Evolutionary conservation across 2,329 filamentous ascomycete genomes (phyloP), one percentile per base, ranked within the genome.

Genomic region (Calonectria hongkongensis): DNA sequence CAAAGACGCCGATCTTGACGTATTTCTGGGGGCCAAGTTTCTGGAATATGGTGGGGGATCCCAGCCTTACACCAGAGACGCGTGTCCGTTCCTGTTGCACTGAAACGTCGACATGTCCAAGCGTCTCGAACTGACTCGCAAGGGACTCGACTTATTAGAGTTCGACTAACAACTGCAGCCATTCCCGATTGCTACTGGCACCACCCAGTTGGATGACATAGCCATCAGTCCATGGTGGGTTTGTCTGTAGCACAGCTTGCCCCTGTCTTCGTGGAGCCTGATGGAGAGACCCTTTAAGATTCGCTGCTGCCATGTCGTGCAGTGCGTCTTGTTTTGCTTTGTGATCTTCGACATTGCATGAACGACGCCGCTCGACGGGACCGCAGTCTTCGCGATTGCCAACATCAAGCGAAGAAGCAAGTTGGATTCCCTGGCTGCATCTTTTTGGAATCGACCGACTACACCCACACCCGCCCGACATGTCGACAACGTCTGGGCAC

Each of bases 111-210:
- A 25, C 51, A 27, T 16, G 33, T 39, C 54, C 54, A 25, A 58
- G 54, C 54, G 54, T 41, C 21, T 8, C 54, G 39, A 5, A 58
- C 33, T 58, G 54, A 58, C 54, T 41, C 33, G 54, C 54, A 39
- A 41, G 33, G 54, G 54, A 39, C 4, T 15, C 1, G 25, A 39
- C 33, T 58, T 58, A 58, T 58, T 58, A 58, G 54, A 58, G 54
- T 58, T 58, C 33, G 21, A 41, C 54, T 58, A 58, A 39, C 33
- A 33, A 2, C 33, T 58, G 54, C 54, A 58, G 54, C 54, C 54
- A 58, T 58, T 41, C 54, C 54, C 54, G 33, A 58, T 58, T 41
- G n/a, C 54, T 21, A 58, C 33, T 58, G 54, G 54, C 33, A 58
- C 33, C 18, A 16, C 25, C 33, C 18, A 33, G n/a, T 30, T 25